phyloP scores from a whole-genome alignment of 208 protist genomes.

The Lotmaria passim region DNA sequence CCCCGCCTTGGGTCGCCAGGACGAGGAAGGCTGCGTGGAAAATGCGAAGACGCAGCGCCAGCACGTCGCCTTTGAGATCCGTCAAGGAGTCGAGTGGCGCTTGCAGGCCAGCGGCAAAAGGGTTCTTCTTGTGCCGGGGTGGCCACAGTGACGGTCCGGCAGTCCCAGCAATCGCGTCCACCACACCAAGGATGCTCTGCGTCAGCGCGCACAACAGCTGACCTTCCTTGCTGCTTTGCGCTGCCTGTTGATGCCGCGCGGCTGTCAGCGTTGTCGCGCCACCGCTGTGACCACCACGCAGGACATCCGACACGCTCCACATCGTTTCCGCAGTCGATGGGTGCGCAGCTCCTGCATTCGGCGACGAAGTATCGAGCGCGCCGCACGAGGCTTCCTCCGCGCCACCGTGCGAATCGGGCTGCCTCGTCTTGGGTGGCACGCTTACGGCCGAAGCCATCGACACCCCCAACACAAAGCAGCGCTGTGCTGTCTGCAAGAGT shows the following conservation, averaged over 20 bases:
- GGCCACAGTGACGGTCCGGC: slow-evolving; percentile 25
- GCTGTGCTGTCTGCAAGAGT: slow-evolving; percentile 27
- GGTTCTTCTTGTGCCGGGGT: neutral
- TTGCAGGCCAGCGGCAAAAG: neutral
- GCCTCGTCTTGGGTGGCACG: neutral
- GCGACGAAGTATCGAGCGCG: too few relatives aligned
- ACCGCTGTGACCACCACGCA: slow-evolving; percentile 13
- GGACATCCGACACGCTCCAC: slow-evolving; percentile 16
- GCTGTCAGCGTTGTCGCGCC: neutral
- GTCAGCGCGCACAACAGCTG: slow-evolving; percentile 20
- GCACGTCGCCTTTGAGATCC: slow-evolving; percentile 5
- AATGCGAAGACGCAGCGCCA: slow-evolving; percentile 20
- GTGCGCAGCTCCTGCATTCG: too few relatives aligned
- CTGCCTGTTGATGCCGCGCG: neutral
- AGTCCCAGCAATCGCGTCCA: slow-evolving; percentile 17
- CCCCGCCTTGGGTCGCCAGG: slow-evolving; percentile 8
- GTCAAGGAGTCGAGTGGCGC: neutral
- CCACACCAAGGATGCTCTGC: slow-evolving; percentile 31
- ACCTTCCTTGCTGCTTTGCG: slow-evolving; percentile 11
- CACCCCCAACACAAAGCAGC: slow-evolving; percentile 22
- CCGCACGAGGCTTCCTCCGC: too few relatives aligned
- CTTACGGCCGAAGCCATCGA: slow-evolving; percentile 15
- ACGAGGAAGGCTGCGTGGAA: slow-evolving; percentile 23
- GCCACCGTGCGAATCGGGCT: too few relatives aligned
- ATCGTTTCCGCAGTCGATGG: too few relatives aligned